Percentiles rank a stretch among this genome's conserved stretches.
Conservation (phyloP, 257 asterid genomes). For the Pogostemon cablin region DNA sequence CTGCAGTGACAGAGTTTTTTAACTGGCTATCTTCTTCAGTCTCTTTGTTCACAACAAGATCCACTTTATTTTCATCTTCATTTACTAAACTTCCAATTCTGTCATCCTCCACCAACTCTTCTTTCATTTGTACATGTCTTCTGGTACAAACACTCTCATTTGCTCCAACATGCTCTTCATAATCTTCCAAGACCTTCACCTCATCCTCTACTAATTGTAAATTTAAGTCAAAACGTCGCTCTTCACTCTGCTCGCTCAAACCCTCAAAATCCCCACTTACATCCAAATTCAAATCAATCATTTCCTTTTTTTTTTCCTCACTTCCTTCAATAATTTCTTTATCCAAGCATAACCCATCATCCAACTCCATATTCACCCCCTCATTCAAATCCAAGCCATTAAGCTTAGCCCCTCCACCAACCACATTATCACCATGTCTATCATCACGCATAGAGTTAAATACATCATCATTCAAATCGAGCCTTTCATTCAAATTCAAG, state of each 20-base stretch:
- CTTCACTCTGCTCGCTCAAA: constrained; percentile 39
- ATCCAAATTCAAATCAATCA: constrained; percentile 78
- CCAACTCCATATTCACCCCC: constrained; percentile 42
- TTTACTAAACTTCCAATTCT: constrained; percentile 29
- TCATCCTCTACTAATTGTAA: constrained; percentile 64
- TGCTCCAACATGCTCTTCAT: constrained; percentile 32
- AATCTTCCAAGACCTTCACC: constrained; percentile 40
- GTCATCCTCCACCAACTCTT: constrained; percentile 38
- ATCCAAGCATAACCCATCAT: constrained; percentile 34
- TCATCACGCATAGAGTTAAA: constrained; percentile 40
- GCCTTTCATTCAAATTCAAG: constrained; percentile 52
- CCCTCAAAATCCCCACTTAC: constrained; percentile 49
- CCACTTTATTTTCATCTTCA: constrained; percentile 26
- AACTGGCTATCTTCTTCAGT: constrained; percentile 36
- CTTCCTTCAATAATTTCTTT: constrained; percentile 31
- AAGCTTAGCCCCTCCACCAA: constrained; percentile 47
- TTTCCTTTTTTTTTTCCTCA: constrained; percentile 33
- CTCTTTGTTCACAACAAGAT: constrained; percentile 27
- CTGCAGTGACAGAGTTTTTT: constrained; percentile 35
- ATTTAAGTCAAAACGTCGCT: constrained; percentile 74
- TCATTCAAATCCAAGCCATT: constrained; percentile 61
- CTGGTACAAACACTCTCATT: constrained; percentile 33
- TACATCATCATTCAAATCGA: constrained; percentile 50
- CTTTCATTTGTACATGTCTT: constrained; percentile 34
- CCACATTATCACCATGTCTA: constrained; percentile 40